Evolutionary conservation across 257 asterid species (phyloP).

Genomic region (Solanum gracilifrons): DNA sequence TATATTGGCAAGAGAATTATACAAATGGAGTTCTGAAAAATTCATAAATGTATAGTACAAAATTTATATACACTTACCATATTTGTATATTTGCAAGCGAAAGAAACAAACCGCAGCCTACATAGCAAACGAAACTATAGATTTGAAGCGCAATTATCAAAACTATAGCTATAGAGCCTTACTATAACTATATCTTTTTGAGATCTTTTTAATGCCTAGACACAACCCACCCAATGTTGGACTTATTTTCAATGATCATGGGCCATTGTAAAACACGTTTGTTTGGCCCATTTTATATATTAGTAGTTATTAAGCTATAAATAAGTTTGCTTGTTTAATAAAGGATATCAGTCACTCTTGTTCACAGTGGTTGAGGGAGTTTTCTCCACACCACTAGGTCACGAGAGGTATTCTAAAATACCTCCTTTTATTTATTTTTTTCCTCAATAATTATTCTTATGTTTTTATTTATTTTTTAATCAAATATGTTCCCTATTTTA

Average conservation of each 20-base stretch:
- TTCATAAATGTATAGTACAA: too few species aligned
- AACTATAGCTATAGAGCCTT: too few species aligned
- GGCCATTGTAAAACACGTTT: background rate
- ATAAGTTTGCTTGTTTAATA: background rate
- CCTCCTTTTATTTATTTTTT: background rate
- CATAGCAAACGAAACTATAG: too few species aligned
- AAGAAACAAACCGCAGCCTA: too few species aligned
- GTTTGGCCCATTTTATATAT: background rate
- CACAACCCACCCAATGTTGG: background rate
- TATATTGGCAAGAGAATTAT: too few species aligned
- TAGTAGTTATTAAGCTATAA: background rate
- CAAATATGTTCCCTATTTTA: background rate
- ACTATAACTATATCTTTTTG: too few species aligned
- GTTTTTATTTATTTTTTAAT: too few species aligned
- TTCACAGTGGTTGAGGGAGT: background rate
- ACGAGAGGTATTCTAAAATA: slow-evolving; percentile 2
- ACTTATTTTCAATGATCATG: background rate
- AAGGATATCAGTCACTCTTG: background rate
- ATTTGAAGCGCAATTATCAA: too few species aligned
- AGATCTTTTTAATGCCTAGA: background rate
- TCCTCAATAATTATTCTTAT: background rate
- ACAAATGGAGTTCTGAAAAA: too few species aligned
- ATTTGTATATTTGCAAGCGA: too few species aligned
- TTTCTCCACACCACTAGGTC: background rate
- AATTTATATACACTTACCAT: too few species aligned